Evolutionary conservation across 2,329 filamentous ascomycete genomes (phyloP).

Genomic region (Lomentospora prolificans): DNA sequence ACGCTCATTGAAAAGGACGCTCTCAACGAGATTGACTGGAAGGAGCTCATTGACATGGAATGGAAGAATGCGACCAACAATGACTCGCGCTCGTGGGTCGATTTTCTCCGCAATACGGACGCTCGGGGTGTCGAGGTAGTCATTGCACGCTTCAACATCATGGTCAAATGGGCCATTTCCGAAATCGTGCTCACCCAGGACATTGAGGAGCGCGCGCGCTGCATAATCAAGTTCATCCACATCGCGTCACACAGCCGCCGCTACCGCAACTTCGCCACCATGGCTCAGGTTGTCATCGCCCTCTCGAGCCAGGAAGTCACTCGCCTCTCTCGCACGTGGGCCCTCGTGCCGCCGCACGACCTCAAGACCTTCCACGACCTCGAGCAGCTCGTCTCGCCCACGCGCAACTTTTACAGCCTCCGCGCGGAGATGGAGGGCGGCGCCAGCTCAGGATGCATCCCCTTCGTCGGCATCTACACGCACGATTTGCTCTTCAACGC

Average conservation of each 20-base stretch:
- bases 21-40: constrained; percentile 80
- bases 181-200: constrained; percentile 67
- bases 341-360: constrained; percentile 55
- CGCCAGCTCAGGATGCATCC: constrained; percentile 60
- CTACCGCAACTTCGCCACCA: constrained; percentile 74
- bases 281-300: constrained; percentile 71
- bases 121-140: constrained; percentile 72
- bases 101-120: constrained; percentile 64
- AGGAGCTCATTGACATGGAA: constrained; percentile 71
- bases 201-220: constrained; percentile 62
- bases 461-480: constrained; percentile 75
- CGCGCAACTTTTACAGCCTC: constrained; percentile 67
- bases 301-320: constrained; percentile 64
- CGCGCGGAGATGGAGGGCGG: constrained; percentile 69
- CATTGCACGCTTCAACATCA: constrained; percentile 77
- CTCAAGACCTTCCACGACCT: constrained; percentile 56
- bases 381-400: constrained; percentile 64
- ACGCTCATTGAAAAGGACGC: constrained; percentile 81
- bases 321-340: constrained; percentile 62
- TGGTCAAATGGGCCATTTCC: constrained; percentile 79
- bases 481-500: constrained; percentile 76
- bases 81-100: constrained; percentile 67
- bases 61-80: constrained; percentile 63
- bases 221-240: constrained; percentile 73
- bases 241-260: constrained; percentile 66